Evolutionary conservation across 2,329 filamentous ascomycete species (phyloP), one percentile per base, ranked within the genome.

Genomic region (Nakataea oryzae): DNA sequence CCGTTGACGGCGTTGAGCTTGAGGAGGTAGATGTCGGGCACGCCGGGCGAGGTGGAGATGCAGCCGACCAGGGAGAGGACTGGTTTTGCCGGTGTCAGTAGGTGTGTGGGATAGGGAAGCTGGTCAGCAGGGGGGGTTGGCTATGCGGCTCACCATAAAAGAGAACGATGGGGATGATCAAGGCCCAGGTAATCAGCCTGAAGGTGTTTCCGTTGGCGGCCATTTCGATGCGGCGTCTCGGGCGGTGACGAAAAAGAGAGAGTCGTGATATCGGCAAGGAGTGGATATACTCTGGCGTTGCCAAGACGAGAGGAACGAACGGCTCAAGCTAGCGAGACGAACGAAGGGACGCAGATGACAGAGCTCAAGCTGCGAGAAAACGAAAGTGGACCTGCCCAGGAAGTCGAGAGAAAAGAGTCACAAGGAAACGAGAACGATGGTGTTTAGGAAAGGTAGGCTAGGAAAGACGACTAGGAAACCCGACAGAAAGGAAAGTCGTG

Each of bases 41-140:
- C 41, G 32, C 66, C 66, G 34, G 66, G 66, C 6, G 66, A 68
- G 14, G 62, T 66, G n/a, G 66, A 67, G 32, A 61, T 64, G 62
- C 67, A 67, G 60, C 67, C 66, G 62, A 65, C 60, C 13, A 68
- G 63, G 3, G 63, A 56, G 57, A 68, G 65, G 29, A 67, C 65
- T 66, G 34, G 17, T 5, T 17, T 28, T 2, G 14, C 13, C n/a
- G 28, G 12, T 12, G 29, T 9, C 54, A 17, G 26, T 57, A 57
- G 17, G 34, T 32, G 9, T 55, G 6, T 5, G n/a, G 26, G 24
- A 11, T 7, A 3, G 54, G n/a, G 54, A 7, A 21, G 17, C 29
- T 30, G 47, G 47, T 54, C 12, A 27, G 24, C 14, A 28, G 14
- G 3, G 17, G 28, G 3, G 5, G 56, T 1, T 11, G 24, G 17